Base-by-base conservation (phyloP, 148 eudicot species). In the Heliamphora exappendiculata region DNA sequence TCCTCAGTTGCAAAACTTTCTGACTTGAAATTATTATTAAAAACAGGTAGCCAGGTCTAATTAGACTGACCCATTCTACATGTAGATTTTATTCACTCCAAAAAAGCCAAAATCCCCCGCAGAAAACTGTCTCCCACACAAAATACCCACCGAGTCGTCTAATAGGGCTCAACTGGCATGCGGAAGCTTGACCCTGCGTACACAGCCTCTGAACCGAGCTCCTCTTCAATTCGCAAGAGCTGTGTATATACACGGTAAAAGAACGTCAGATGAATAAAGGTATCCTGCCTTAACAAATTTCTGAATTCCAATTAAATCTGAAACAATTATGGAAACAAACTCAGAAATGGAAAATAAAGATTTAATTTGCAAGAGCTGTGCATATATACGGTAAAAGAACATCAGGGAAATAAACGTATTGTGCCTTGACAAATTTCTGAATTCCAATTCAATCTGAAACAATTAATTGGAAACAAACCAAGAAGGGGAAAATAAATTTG, bases 101-200 rank as follows among this genome's bases (percentile, higher is more conserved):
- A 75, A 16, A 73, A 55, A 55, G 20, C 36, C 1, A 19, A 70
- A 72, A 70, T 17, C 64, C 57, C 42, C 36, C 37, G 22, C 51
- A 50, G 34, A 29, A 42, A 59, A 60, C 62, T 33, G 9, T 45
- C 47, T 5, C 7, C 16, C 11, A 1, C 29, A 31, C 20, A 13
- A 47, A 8, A 36, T 34, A 34, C 74, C 22, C n/a, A 29, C 34
- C 22, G 44, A 65, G 73, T 13, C 68, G 17, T 81, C 79, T 89
- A 94, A 78, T 94, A 94, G 75, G 97, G 98, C 63, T 89, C 92
- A 37, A 92, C 97, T 0, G 98, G 98, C 17, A 41, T 53, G 34
- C 96, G 97, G 97, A 92, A 94, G 85, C 76, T 86, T 36, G 85
- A 88, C 76, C 98, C 98, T 8, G 98, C 98, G 76, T 94, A 94